These are phyloP conservation scores for Ogataea populi-albae DNA, from an alignment of 805 yeast species.

Conservation along the genomic window DNA sequence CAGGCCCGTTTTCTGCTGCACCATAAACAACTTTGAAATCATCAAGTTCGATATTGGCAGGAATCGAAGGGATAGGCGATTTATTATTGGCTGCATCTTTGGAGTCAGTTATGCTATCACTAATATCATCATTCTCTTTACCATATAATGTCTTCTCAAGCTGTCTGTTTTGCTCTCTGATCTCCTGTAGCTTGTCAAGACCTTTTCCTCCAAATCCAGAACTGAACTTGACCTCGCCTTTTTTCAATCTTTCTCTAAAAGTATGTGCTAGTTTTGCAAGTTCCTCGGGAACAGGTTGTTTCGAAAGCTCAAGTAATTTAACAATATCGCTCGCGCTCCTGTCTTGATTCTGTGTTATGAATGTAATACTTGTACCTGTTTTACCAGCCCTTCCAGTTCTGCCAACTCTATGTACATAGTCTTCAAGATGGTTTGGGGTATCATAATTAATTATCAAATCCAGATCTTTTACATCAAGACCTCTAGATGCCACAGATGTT, in stretches of 20 bases:
- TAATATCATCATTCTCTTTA: constrained; percentile 24
- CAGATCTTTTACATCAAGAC: constrained; percentile 86
- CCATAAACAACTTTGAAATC: constrained; percentile 49
- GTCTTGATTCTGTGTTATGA: constrained; percentile 60
- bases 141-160: constrained; percentile 51
- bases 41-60: constrained; percentile 27
- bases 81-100: constrained; percentile 8
- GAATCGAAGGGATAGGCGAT: background rate
- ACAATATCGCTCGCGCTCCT: constrained; percentile 66
- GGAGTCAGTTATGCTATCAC: constrained; percentile 28
- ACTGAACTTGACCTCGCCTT: constrained; percentile 59
- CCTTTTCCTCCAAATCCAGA: constrained; percentile 96
- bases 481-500: constrained; percentile 93
- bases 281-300: constrained; percentile 50
- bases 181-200: constrained; percentile 67
- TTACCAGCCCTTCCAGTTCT: constrained; percentile 92
- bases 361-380: constrained; percentile 68
- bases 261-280: constrained; percentile 48
- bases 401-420: constrained; percentile 94
- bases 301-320: constrained; percentile 60
- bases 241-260: constrained; percentile 59
- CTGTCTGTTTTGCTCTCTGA: constrained; percentile 49
- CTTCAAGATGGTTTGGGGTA: constrained; percentile 86
- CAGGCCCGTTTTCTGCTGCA: constrained; percentile 41
- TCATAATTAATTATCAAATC: constrained; percentile 79